Evolutionary conservation across 2,329 filamentous ascomycete genomes (phyloP).

Genomic region (Colletotrichum sansevieriae): DNA sequence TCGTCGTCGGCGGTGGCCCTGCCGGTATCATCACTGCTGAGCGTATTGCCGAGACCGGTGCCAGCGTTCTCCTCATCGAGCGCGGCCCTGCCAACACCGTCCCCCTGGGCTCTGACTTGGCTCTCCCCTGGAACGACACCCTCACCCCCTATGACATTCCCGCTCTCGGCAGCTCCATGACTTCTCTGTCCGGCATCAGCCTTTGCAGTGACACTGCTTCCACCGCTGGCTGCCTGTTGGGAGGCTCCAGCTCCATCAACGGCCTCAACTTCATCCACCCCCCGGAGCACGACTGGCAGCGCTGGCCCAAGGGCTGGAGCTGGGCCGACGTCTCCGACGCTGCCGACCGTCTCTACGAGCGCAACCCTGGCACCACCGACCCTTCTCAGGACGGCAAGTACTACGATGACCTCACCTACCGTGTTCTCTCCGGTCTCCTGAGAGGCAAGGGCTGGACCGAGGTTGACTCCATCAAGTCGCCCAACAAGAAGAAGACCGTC

Average conservation of each 20-base stretch:
- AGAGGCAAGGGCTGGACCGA: slow-evolving; percentile 34
- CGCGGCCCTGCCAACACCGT: slow-evolving; percentile 52
- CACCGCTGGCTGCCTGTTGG: slow-evolving; percentile 53
- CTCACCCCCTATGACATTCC: slow-evolving; percentile 50
- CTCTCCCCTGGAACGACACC: slow-evolving; percentile 50
- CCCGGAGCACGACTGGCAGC: slow-evolving; percentile 49
- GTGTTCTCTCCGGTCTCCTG: slow-evolving; percentile 27
- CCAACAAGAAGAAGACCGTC: slow-evolving; percentile 32
- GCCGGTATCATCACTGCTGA: slow-evolving; percentile 53
- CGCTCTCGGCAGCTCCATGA: slow-evolving; percentile 46
- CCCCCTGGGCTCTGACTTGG: slow-evolving; percentile 48
- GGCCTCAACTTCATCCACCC: slow-evolving; percentile 51
- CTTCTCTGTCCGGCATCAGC: slow-evolving; percentile 41
- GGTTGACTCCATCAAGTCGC: slow-evolving; percentile 56
- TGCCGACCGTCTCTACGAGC: slow-evolving; percentile 46
- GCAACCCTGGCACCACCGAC: slow-evolving; percentile 46
- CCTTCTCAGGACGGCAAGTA: slow-evolving; percentile 46
- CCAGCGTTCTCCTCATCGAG: slow-evolving; percentile 54
- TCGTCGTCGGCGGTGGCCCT: slow-evolving; percentile 54
- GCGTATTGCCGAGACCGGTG: slow-evolving; percentile 53
- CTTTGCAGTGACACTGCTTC: slow-evolving; percentile 53
- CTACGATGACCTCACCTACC: slow-evolving; percentile 33
- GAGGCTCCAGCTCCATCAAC: slow-evolving; percentile 52
- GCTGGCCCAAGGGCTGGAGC: slow-evolving; percentile 49
- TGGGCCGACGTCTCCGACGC: slow-evolving; percentile 46